Conservation (phyloP, 1,284 basidiomycete species). For the Ganoderma multipileum region DNA sequence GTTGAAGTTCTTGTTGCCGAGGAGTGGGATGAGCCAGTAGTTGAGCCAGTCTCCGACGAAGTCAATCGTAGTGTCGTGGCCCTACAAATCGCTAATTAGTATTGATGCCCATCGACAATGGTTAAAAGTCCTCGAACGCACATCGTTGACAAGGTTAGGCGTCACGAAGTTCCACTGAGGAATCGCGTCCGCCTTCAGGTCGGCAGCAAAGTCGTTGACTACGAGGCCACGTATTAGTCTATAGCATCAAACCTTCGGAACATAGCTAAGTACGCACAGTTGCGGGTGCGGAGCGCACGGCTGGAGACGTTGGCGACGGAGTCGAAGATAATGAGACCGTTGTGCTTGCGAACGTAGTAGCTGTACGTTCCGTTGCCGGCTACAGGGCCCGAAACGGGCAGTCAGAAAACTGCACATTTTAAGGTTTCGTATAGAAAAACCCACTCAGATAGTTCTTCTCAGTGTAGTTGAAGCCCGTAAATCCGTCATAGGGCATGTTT, state of each 20-base stretch:
- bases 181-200: slow-evolving; percentile 56
- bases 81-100: slow-evolving; percentile 10
- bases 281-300: slow-evolving; percentile 60
- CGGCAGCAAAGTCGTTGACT: slow-evolving; percentile 63
- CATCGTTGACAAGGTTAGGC: slow-evolving; percentile 67
- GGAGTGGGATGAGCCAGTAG: slow-evolving; percentile 62
- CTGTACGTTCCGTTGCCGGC: slow-evolving; percentile 46
- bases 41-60: slow-evolving; percentile 56
- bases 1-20: slow-evolving; percentile 56
- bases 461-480: slow-evolving; percentile 47
- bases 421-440: slow-evolving; percentile 5
- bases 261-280: slow-evolving; percentile 43
- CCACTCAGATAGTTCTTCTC: slow-evolving; percentile 53
- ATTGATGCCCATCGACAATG: not conserved
- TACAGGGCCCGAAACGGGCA: slow-evolving; percentile 24
- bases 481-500: slow-evolving; percentile 65
- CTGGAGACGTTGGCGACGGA: slow-evolving; percentile 49
- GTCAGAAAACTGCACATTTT: not conserved
- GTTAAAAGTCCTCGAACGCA: slow-evolving; percentile 8
- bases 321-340: slow-evolving; percentile 63
- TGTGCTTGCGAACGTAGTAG: slow-evolving; percentile 67
- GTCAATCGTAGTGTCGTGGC: slow-evolving; percentile 64
- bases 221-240: not conserved
- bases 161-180: slow-evolving; percentile 73
- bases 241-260: too few species aligned